Evolutionary conservation across 2,329 filamentous ascomycete genomes (phyloP).

Genomic region (Purpureocillium takamizusanense): DNA sequence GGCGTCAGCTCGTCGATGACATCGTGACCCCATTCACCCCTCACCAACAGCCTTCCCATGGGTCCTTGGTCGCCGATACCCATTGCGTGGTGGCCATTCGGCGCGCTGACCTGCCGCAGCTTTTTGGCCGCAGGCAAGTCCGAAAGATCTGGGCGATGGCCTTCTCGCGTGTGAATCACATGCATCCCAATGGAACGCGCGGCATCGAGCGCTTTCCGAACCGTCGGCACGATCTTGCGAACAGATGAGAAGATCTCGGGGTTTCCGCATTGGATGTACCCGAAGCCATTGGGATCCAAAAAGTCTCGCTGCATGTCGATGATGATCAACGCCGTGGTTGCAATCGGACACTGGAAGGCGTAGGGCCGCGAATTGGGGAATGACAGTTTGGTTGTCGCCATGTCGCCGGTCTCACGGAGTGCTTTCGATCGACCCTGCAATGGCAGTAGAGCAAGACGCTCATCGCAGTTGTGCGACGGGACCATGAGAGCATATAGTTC

Average conservation of each 20-base stretch:
- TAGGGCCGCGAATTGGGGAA: slow-evolving; percentile 12
- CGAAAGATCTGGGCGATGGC: slow-evolving; percentile 40
- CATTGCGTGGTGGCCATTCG: slow-evolving; percentile 23
- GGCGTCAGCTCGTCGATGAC: slow-evolving; percentile 44
- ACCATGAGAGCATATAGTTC: no score
- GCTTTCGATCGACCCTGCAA: no score
- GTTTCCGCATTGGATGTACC: slow-evolving; percentile 35
- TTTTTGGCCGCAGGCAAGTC: slow-evolving; percentile 42
- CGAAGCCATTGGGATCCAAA: slow-evolving; percentile 36
- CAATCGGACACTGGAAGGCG: slow-evolving; percentile 23
- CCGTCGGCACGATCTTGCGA: slow-evolving; percentile 31
- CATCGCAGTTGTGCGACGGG: no score
- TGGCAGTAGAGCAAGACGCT: no score
- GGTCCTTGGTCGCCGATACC: slow-evolving; percentile 43
- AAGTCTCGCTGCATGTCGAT: slow-evolving; percentile 49
- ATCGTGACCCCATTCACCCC: slow-evolving; percentile 46
- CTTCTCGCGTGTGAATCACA: slow-evolving; percentile 42
- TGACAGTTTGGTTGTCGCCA: no score
- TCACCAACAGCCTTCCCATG: slow-evolving; percentile 42
- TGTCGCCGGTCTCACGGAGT: no score
- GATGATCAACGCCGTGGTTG: slow-evolving; percentile 39
- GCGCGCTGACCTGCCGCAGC: slow-evolving; percentile 36
- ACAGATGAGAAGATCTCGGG: slow-evolving; percentile 22
- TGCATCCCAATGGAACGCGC: slow-evolving; percentile 30
- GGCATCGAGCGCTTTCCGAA: slow-evolving; percentile 27